Evolutionary conservation across 345 rosid genomes (phyloP), one percentile per base, ranked within the genome.

Genomic region (Melastoma malabathricum): DNA sequence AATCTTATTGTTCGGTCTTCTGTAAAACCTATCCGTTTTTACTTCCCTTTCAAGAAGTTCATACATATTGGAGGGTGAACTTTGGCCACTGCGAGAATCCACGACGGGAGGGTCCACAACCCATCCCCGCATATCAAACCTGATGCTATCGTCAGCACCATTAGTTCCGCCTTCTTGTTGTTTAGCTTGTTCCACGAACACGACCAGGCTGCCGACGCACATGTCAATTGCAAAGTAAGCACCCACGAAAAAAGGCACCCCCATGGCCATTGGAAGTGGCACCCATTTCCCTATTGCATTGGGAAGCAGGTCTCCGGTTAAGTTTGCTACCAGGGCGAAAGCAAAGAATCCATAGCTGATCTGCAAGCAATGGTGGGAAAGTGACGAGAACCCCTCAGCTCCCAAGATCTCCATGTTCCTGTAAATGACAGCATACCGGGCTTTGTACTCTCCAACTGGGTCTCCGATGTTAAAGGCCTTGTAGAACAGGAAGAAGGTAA

Each of bases 211-310:
- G 43, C 85, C 85, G 5, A 81, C 54, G 54, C 89, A 81, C 89
- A 87, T 84, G 23, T 88, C 97, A 1, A 84, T 73, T 0, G 95
- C 82, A 15, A 88, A 88, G 25, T 84, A 82, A 4, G 86, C 92
- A 16, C 97, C 89, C 0, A 85, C 89, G 13, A 85, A 66, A 76
- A 89, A 89, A 8, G 95, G 97, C 20, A 82, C 93, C 1, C 93
- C 97, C 93, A 89, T 89, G 3, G 89, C 97, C 89, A 89, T 89
- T 1, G 93, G 97, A 3, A 89, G 83, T 3, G 95, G 97, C 12
- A 80, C 57, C 75, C 83, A 89, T 57, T 83, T 76, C 38, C 83
- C 78, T 0, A 74, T 48, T 18, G 38, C 60, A 20, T 54, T 52
- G 0, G 95, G 86, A 3, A 73, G 52, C 10, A 71, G 25, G 49